Conservation (phyloP, 2,329 filamentous ascomycete species). For the Pseudogymnoascus sp. region DNA sequence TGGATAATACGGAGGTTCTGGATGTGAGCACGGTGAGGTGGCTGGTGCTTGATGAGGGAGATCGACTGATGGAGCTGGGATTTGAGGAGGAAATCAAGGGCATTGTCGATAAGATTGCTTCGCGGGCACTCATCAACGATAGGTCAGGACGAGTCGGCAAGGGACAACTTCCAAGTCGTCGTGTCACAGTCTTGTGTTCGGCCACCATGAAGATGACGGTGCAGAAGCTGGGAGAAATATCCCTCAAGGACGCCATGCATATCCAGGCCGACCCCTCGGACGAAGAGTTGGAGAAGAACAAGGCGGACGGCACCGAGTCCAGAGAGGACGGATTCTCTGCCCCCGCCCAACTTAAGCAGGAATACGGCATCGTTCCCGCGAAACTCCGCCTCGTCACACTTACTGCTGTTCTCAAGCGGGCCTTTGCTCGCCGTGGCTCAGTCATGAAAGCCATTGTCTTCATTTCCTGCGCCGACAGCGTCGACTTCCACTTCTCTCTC, state of each 20-base stretch:
- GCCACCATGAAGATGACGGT: conserved; percentile 98
- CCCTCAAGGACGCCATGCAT: conserved; percentile 84
- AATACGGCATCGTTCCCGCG: conserved; percentile 77
- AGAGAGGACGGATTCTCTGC: conserved; percentile 60
- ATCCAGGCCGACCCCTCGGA: conserved; percentile 59
- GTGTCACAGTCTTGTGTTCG: conserved; percentile 86
- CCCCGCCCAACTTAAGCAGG: conserved; percentile 88
- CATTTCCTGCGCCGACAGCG: conserved; percentile 92
- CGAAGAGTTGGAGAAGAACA: conserved; percentile 44
- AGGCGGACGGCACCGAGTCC: conserved; percentile 39
- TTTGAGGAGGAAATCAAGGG: conserved; percentile 91
- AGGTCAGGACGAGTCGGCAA: conserved; percentile 52
- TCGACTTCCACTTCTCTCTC: conserved; percentile 91
- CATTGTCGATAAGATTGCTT: conserved; percentile 72
- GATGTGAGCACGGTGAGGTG: conserved; percentile 85
- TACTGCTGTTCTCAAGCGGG: conserved; percentile 73
- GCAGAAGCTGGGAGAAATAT: conserved; percentile 87
- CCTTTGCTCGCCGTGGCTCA: conserved; percentile 80
- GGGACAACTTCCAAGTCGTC: conserved; percentile 61
- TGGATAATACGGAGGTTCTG: conserved; percentile 84
- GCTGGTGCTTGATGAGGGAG: conserved; percentile 92
- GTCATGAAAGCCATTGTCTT: conserved; percentile 98
- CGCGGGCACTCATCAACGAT: conserved; percentile 51
- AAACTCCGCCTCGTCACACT: conserved; percentile 88
- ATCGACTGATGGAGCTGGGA: conserved; percentile 95